Percentiles rank a stretch among this genome's conserved stretches.
Conservation (phyloP, 352 stramenopile genomes). For the Plasmopara halstedii region DNA sequence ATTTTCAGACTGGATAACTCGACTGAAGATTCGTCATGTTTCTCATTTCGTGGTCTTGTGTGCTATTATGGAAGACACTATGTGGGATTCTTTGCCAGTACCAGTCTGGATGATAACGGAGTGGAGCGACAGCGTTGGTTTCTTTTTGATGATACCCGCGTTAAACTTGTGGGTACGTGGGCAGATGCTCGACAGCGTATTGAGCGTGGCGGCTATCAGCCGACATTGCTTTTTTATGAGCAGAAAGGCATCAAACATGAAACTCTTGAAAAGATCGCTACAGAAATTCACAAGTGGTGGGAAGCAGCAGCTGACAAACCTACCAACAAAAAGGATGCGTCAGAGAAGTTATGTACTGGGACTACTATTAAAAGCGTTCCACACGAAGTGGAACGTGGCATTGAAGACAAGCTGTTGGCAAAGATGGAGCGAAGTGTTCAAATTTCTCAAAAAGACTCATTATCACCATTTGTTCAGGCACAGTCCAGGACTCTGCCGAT, state of each 20-base stretch:
- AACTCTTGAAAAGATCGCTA: conserved; percentile 54
- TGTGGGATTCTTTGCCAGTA: conserved; percentile 79
- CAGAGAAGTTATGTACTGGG: conserved; percentile 5
- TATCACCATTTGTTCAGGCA: conserved; percentile 5
- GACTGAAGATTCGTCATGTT: conserved; percentile 27
- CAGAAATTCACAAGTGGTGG: conserved; percentile 74
- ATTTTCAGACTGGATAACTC: conserved; percentile 60
- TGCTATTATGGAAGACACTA: conserved; percentile 84
- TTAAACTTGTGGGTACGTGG: conserved; percentile 71
- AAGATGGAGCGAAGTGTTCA: conserved; percentile 29
- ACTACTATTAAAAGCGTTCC: conserved; percentile 15
- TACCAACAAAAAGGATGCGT: conserved; percentile 6
- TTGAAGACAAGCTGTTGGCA: conserved; percentile 24
- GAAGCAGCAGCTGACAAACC: conserved; percentile 35
- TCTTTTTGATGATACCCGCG: conserved; percentile 79
- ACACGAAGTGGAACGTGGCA: conserved; percentile 21
- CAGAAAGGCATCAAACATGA: conserved; percentile 54
- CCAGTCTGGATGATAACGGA: conserved; percentile 40
- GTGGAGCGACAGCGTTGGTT: conserved; percentile 57
- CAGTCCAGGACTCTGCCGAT: conserved; percentile 18
- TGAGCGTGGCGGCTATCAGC: conserved; percentile 75
- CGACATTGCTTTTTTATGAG: conserved; percentile 79
- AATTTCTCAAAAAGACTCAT: conserved; percentile 18
- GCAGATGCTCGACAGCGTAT: conserved; percentile 59
- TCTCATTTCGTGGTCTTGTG: conserved; percentile 72